Evolutionary conservation across 177 flowering plant species (phyloP).

Genomic region (Vitis hybrid): DNA sequence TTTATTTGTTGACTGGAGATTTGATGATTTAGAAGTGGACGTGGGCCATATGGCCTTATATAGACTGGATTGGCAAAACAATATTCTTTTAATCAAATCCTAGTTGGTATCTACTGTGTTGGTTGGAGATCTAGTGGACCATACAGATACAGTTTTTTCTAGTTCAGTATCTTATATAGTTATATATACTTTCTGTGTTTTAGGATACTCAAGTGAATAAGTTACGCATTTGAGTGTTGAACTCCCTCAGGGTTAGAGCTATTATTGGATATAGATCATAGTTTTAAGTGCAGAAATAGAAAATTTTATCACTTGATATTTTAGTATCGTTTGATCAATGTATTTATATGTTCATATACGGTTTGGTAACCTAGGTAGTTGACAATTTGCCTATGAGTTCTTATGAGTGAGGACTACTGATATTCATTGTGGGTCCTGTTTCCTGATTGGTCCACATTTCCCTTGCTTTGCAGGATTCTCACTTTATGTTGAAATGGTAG

Average conservation of each 20-base stretch:
- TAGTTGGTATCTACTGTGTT: too few species aligned
- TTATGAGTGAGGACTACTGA: not conserved
- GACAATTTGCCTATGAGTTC: not conserved
- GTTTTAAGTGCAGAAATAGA: not conserved
- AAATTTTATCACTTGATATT: not conserved
- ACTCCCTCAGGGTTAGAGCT: not conserved
- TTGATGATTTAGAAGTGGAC: too few species aligned
- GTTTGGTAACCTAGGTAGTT: not conserved
- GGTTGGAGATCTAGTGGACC: too few species aligned
- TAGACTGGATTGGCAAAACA: too few species aligned
- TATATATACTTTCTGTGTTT: not conserved
- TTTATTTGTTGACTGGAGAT: too few species aligned
- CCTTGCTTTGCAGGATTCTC: conserved; percentile 36
- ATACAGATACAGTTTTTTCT: too few species aligned
- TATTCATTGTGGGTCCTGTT: conserved; percentile 1
- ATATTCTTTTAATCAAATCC: too few species aligned
- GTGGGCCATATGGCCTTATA: too few species aligned
- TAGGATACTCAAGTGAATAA: not conserved
- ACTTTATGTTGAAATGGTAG: conserved; percentile 39
- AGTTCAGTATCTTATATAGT: too few species aligned
- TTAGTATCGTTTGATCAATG: not conserved
- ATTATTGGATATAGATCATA: conserved; percentile 2
- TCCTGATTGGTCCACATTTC: conserved; percentile 1
- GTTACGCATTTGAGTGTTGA: not conserved
- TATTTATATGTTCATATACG: not conserved